Percentiles rank a stretch among this genome's conserved stretches.
These are phyloP conservation scores for Neurospora terricola DNA, from an alignment of 495 filamentous ascomycete species.

Conservation along the genomic window DNA sequence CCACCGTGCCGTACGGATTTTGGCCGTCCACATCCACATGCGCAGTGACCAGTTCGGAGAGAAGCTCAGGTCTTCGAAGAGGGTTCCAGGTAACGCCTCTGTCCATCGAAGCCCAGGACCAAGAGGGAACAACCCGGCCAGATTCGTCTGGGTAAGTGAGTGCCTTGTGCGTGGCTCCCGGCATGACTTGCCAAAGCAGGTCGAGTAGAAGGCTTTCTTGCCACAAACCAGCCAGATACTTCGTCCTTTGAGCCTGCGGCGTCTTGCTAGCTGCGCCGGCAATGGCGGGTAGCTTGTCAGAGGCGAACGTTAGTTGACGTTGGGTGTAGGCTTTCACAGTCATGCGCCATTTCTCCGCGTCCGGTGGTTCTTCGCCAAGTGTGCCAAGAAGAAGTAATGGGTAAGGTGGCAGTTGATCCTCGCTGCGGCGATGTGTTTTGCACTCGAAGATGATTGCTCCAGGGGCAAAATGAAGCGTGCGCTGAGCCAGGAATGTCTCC, in stretches of 20 bases:
- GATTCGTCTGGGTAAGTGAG: not conserved
- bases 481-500: not conserved
- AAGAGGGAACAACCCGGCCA: not conserved
- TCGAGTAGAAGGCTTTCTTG: not conserved
- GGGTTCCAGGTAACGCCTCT: not conserved
- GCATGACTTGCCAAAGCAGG: not conserved
- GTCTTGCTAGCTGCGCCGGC: conserved; percentile 21
- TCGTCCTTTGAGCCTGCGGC: conserved; percentile 20
- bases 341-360: conserved; percentile 2
- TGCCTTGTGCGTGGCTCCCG: not conserved
- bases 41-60: not conserved
- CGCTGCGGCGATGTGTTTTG: not conserved
- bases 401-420: not conserved
- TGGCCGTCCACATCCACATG: not conserved
- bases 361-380: not conserved
- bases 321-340: not conserved
- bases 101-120: not conserved
- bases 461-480: not conserved
- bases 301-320: conserved; percentile 33
- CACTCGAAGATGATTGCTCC: not conserved
- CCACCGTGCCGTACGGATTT: not conserved
- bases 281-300: conserved; percentile 36
- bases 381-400: not conserved
- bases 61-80: not conserved
- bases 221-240: conserved; percentile 36